Base-by-base conservation (phyloP, 805 yeast genomes). In the Zygosaccharomyces pseudorouxii region DNA sequence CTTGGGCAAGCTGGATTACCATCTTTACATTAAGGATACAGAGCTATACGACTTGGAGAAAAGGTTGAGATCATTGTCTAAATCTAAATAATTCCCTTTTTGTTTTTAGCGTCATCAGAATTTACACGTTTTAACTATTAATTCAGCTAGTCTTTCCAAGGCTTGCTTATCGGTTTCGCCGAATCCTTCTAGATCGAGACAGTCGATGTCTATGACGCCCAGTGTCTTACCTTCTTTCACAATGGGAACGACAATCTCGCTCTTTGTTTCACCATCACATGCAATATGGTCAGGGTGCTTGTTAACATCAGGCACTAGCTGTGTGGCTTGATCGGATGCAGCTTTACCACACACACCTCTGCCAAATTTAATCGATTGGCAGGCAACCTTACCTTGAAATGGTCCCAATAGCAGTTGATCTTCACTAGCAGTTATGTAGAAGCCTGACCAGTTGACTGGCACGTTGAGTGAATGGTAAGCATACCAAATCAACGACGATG, bases 351-450 rank as follows among this genome's bases (percentile, higher is more conserved):
- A 93, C 0, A 92, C 98, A 11, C 99, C 99, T 50, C 70, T 75
- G 4, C 96, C 97, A 45, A 84, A 71, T 48, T 71, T 61, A 49
- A 92, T 93, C 23, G 71, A 70, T 67, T 93, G 98, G 60, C 99
- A 92, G 0, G 98, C 98, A 2, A 92, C 97, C 65, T 89, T 89
- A 4, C 99, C 99, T 67, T 88, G 95, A 67, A 92, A 92, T 11
- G 99, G 99, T 0, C 95, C 99, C 33, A 92, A 71, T 19, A 87
- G 74, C 45, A 93, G 71, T 38, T 64, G 62, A 3, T 47, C 45
- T 19, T 43, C 47, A 11, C 25, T 30, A 5, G 36, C 4, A 14
- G 73, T 55, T 1, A 86, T 79, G 59, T 92, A 92, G 64, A 93
- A 89, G 0, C 99, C 99, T 0, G 95, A 80, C 99, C 99, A 92